A percentile compares a stretch with the other conserved stretches of the same genome.
Conservation (phyloP, 2,329 filamentous ascomycete species). For the Coniella lustricola region DNA sequence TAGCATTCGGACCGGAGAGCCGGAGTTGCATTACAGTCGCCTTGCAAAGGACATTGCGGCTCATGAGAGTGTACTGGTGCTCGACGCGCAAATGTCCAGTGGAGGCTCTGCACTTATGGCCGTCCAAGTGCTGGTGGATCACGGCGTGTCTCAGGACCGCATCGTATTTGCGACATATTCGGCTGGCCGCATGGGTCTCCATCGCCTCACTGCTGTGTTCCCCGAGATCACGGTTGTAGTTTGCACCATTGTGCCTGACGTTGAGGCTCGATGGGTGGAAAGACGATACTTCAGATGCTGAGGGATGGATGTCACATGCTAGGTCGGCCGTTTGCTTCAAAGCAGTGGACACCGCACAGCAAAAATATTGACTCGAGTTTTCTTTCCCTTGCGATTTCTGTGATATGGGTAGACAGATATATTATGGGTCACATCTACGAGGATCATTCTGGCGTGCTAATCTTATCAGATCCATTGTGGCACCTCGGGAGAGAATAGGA, state of each 20-base stretch:
- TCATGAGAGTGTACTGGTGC: conserved; percentile 74
- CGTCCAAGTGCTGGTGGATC: conserved; percentile 89
- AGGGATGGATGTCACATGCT: conserved; percentile 15
- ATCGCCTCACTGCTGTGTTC: conserved; percentile 81
- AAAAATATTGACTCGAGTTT: too few species aligned
- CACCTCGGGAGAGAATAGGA: not conserved
- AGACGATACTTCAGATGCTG: conserved; percentile 84
- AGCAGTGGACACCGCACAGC: not conserved
- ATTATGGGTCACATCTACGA: too few species aligned
- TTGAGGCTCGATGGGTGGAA: conserved; percentile 86
- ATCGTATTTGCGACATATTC: conserved; percentile 94
- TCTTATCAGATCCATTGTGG: too few species aligned
- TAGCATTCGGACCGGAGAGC: conserved; percentile 76
- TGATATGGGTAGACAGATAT: not conserved
- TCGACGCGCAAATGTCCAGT: conserved; percentile 92
- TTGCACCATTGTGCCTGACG: conserved; percentile 71
- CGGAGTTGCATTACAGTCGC: conserved; percentile 84
- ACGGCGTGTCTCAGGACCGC: conserved; percentile 74
- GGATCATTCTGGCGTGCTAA: not conserved
- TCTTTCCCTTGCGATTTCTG: not conserved
- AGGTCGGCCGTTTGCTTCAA: not conserved
- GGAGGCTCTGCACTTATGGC: conserved; percentile 87
- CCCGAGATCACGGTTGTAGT: conserved; percentile 82
- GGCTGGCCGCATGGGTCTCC: conserved; percentile 76
- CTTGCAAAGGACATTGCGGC: conserved; percentile 65